Evolutionary conservation across 495 filamentous ascomycete genomes (phyloP), one percentile per base, ranked within the genome.

Genomic region (Lentithecium fluviatile): DNA sequence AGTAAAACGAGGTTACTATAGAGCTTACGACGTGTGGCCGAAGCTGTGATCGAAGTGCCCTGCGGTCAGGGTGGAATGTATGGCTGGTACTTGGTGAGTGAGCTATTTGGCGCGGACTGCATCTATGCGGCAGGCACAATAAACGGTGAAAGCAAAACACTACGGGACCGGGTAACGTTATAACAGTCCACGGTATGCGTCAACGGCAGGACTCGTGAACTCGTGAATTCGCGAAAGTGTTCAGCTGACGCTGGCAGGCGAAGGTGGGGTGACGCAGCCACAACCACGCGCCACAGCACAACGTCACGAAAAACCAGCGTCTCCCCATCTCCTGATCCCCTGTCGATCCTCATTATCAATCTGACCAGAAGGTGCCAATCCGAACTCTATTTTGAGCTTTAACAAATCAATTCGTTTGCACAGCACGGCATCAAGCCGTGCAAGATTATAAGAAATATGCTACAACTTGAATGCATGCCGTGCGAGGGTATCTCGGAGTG

Each of bases 401-500:
- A 19, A 37, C n/a, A 20, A 42, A 54, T 32, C 25, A 50, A 51
- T 43, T 60, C 20, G n/a, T 15, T 15, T 52, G 19, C 26, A 32
- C 37, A 45, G 20, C 37, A 15, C 37, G 46, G 42, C 60, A 50
- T 63, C 60, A 57, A 63, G 60, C 60, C 52, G 45, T 36, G 32
- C 60, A 42, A 10, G 23, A 56, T 60, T 60, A 60, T 45, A 60
- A 40, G 25, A 52, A 23, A 59, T 49, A 57, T 17, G 29, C 46
- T 55, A 63, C 20, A 52, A 15, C 48, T 37, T 20, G 36, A 56
- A 56, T 45, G 45, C 38, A 15, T 34, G 50, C 49, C 43, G 51
- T n/a, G 23, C 21, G 37, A 57, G 60, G 60, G 60, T 63, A 62
- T 62, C 47, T 56, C 36, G 25, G 17, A 25, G 37, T 43, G 51